Evolutionary conservation across 305 asterid species (phyloP), one percentile per base, ranked within the genome.

Genomic region (Fraxinus albicans): DNA sequence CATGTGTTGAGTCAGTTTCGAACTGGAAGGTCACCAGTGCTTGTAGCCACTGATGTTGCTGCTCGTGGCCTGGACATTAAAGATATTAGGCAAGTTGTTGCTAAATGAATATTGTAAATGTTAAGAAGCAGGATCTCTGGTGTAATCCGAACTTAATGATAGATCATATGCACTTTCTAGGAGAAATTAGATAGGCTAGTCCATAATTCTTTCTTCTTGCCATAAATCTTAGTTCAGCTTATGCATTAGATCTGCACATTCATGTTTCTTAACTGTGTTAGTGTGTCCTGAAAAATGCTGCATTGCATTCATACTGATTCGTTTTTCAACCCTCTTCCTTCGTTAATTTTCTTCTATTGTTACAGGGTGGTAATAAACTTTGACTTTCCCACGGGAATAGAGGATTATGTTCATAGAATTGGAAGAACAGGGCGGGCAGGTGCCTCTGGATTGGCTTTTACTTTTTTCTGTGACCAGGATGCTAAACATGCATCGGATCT

Each of bases 361-460:
- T 69, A 69, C 92, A 96, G 99, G 92, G 94, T 95, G 80, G 99
- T 96, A 85, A 47, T 96, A 86, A 95, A 97, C 84, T 97, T 86
- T 55, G 99, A 97, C 89, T 97, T 97, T 85, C 99, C 99, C n/a
- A 95, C 87, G 4, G 99, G 99, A 73, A 84, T 96, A 79, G 99
- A 96, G 90, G 99, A 95, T 88, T 96, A 96, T 83, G 99, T 96
- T 77, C 99, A 96, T 91, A 90, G 99, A 83, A 94, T 96, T 36
- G 99, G 99, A 87, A 96, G 99, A 89, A 96, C 99, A 2, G 99
- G 99, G 34, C 92, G 99, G 69, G 99, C 98, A 2, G 99, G 99
- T 77, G 99, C 99, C 25, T 92, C 98, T 63, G 99, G 99, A 29
- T 85, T 87, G 77, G 97, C 99, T 15, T 91, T 91, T 72, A 95